Percentiles rank a stretch among this genome's conserved stretches.
These are phyloP conservation scores for Lignosus rhinocerotis DNA, from an alignment of 1,284 basidiomycete species.

Conservation along the genomic window DNA sequence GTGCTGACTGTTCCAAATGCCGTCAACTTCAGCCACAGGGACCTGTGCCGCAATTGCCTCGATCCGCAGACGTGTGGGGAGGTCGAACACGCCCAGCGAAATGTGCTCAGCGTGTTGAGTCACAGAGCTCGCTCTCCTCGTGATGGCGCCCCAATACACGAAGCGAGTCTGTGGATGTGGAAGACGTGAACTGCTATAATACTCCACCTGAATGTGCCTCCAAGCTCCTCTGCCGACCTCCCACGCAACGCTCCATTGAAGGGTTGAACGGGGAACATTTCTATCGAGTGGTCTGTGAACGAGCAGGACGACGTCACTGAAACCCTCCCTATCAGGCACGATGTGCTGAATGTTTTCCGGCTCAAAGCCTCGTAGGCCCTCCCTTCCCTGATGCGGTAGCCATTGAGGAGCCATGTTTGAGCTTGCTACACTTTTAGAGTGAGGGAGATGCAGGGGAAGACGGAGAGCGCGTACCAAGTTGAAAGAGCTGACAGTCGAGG, in stretches of 20 bases:
- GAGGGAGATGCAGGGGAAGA: too few species aligned
- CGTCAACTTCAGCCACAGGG: not conserved
- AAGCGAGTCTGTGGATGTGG: not conserved
- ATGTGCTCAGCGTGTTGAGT: not conserved
- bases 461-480: too few species aligned
- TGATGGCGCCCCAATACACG: not conserved
- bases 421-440: too few species aligned
- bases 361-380: too few species aligned
- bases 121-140: not conserved
- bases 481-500: too few species aligned
- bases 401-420: too few species aligned
- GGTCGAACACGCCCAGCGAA: not conserved
- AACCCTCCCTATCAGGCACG: too few species aligned
- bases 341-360: too few species aligned
- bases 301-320: not conserved
- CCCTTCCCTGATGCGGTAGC: too few species aligned
- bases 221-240: not conserved
- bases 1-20: slow-evolving; percentile 3
- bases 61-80: not conserved
- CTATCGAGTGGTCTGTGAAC: not conserved
- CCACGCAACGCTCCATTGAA: not conserved
- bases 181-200: slow-evolving; percentile 2
- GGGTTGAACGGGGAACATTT: not conserved
- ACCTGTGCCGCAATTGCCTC: not conserved
- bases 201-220: not conserved